Evolutionary conservation across 306 rosid genomes (phyloP).

Genomic region (Rosa lucieae): DNA sequence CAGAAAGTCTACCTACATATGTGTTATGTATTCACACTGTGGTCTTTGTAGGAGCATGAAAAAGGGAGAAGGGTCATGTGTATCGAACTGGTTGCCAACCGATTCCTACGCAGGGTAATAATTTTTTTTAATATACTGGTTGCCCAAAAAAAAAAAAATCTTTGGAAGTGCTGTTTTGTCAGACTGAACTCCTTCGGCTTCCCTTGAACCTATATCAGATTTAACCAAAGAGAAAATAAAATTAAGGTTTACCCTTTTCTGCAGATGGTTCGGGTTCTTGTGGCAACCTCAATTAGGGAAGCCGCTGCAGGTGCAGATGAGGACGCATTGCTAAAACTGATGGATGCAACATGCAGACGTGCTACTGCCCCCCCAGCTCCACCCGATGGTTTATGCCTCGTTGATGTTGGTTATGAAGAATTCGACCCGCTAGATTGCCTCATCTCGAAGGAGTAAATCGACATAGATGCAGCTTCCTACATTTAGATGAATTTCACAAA

Average conservation of each 20-base stretch:
- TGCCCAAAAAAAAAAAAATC: background rate
- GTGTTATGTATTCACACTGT: background rate
- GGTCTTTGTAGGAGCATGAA: slow-evolving; percentile 47
- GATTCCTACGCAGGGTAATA: slow-evolving; percentile 87
- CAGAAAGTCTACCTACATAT: background rate
- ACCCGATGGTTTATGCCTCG: slow-evolving; percentile 83
- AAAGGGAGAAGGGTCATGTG: slow-evolving; percentile 77
- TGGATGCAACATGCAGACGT: slow-evolving; percentile 87
- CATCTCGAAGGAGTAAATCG: slow-evolving; percentile 40
- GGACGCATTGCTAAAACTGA: slow-evolving; percentile 69
- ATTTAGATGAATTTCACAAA: background rate
- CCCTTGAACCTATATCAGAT: background rate
- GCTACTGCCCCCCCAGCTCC: slow-evolving; percentile 99
- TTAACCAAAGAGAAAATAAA: background rate
- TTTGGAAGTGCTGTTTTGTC: background rate
- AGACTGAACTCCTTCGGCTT: background rate
- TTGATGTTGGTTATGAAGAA: slow-evolving; percentile 81
- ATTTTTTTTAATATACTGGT: background rate
- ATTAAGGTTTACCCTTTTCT: slow-evolving; percentile 20
- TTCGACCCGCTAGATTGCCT: slow-evolving; percentile 54
- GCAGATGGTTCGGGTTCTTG: slow-evolving; percentile 94
- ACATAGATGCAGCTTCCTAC: background rate
- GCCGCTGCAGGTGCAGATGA: slow-evolving; percentile 92
- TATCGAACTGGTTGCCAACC: slow-evolving; percentile 88
- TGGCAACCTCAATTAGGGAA: slow-evolving; percentile 90